phyloP scores from a whole-genome alignment of 495 filamentous ascomycete genomes.

The Penicillium lagena region DNA sequence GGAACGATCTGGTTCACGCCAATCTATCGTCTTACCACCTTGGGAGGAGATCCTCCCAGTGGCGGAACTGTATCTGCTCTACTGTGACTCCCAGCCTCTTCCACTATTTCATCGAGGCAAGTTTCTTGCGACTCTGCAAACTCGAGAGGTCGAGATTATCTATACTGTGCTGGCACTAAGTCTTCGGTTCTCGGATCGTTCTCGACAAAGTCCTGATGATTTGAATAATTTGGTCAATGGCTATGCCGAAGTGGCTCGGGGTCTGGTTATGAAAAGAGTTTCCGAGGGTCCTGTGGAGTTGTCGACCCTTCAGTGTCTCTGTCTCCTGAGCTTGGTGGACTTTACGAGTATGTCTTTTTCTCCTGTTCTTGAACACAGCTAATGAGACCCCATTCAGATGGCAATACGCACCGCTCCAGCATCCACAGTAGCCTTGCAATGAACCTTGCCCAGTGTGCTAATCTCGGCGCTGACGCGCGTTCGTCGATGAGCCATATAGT shows the following conservation, averaged over 20 bases:
- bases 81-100: constrained; percentile 42
- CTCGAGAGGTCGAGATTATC: constrained; percentile 33
- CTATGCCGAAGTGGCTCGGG: constrained; percentile 39
- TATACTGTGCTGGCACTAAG: constrained; percentile 35
- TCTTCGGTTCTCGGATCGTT: constrained; percentile 25
- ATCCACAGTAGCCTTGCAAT: constrained; percentile 43
- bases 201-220: constrained; percentile 4
- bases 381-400: constrained; percentile 22
- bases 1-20: constrained; percentile 1
- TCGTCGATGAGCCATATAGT: constrained; percentile 6
- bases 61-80: constrained; percentile 34
- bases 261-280: constrained; percentile 34
- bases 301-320: constrained; percentile 41
- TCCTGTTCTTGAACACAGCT: not conserved
- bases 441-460: constrained; percentile 39
- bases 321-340: constrained; percentile 39
- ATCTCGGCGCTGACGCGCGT: constrained; percentile 29
- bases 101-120: constrained; percentile 34
- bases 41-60: constrained; percentile 35
- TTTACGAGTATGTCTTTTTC: constrained; percentile 31
- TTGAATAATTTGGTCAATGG: constrained; percentile 15
- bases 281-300: constrained; percentile 40
- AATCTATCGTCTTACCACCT: constrained; percentile 19
- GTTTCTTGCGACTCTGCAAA: constrained; percentile 28
- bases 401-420: constrained; percentile 40